Evolutionary conservation across 73 alveolate species (phyloP).

Genomic region (Tetrahymena borealis): DNA sequence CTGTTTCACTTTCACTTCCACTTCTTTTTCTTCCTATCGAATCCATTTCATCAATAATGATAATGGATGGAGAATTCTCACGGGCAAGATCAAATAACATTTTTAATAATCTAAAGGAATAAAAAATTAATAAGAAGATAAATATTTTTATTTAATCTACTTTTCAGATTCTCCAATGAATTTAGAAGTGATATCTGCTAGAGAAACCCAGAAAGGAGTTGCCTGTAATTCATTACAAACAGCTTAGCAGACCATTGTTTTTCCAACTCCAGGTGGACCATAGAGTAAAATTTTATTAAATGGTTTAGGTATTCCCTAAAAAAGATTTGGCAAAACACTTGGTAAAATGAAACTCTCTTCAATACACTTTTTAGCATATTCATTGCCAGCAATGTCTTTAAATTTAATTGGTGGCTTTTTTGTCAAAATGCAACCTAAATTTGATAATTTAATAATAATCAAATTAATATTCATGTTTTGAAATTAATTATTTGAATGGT

Average conservation of each 20-base stretch:
- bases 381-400: constrained; percentile 56
- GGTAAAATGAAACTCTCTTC: constrained; percentile 41
- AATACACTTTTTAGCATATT: constrained; percentile 47
- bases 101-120: constrained; percentile 96
- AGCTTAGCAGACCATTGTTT: constrained; percentile 97
- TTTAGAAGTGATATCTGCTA: constrained; percentile 97
- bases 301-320: constrained; percentile 41
- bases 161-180: constrained; percentile 97
- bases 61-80: constrained; percentile 98
- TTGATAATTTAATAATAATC: neutral
- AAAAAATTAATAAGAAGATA: neutral
- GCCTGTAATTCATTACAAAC: constrained; percentile 98
- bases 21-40: constrained; percentile 89
- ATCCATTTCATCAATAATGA: constrained; percentile 99
- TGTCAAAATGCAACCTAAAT: constrained; percentile 30
- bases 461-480: too few relatives aligned
- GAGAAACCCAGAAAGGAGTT: constrained; percentile 93
- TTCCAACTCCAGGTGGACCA: constrained; percentile 99
- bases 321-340: constrained; percentile 15
- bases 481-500: too few relatives aligned
- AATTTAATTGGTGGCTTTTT: constrained; percentile 32
- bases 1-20: constrained; percentile 57
- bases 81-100: constrained; percentile 96
- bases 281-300: constrained; percentile 63
- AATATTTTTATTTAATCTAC: neutral